A percentile compares a stretch with the other conserved stretches of the same genome.
phyloP scores from a whole-genome alignment of 2,329 filamentous ascomycete species.

The Colletotrichum coccodes region DNA sequence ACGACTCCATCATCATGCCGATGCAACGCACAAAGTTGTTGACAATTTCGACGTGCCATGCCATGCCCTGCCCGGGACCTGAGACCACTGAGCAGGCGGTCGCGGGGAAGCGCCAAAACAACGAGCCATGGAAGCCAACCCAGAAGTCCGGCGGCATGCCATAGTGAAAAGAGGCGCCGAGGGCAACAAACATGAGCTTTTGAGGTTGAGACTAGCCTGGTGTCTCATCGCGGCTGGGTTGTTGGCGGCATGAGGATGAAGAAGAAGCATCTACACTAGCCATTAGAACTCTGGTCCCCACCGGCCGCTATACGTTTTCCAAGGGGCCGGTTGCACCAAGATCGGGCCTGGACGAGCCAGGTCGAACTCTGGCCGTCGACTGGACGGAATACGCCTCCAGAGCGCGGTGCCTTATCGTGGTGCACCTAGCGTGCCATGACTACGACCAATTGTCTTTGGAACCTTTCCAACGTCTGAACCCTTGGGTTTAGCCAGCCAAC shows the following conservation, averaged over 20 bases:
- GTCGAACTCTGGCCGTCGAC: constrained; percentile 6
- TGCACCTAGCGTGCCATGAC: constrained; percentile 14
- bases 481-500: constrained; percentile 12
- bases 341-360: constrained; percentile 6
- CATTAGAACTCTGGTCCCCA: not conserved
- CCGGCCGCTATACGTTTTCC: constrained; percentile 18
- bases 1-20: not conserved
- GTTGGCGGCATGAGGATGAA: constrained; percentile 19
- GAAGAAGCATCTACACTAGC: constrained; percentile 12
- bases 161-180: constrained; percentile 10
- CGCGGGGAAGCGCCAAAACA: not conserved
- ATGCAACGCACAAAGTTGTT: not conserved
- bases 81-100: not conserved
- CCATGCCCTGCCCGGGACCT: not conserved
- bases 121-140: not conserved
- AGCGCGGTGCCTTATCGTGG: constrained; percentile 10
- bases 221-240: constrained; percentile 17
- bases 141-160: not conserved
- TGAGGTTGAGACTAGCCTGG: constrained; percentile 5
- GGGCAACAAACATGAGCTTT: constrained; percentile 1
- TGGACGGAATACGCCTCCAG: constrained; percentile 23
- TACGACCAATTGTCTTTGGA: constrained; percentile 21
- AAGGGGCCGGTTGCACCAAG: constrained; percentile 31
- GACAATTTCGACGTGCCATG: not conserved
- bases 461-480: constrained; percentile 28